Conservation (phyloP, 1,139 yeast genomes). For the Yamadazyma mexicana region DNA sequence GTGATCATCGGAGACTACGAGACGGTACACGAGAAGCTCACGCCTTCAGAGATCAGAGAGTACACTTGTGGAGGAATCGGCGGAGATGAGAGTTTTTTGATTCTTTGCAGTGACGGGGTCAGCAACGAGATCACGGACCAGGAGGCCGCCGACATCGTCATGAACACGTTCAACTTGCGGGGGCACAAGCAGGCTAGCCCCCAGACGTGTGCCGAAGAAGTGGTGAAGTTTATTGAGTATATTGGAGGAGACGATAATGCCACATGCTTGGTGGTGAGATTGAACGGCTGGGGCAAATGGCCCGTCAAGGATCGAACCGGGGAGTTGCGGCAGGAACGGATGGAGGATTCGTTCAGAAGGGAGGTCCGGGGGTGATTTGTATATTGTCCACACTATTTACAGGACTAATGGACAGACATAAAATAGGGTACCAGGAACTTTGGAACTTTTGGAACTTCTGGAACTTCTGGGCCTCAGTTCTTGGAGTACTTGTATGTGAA, state of each 20-base stretch:
- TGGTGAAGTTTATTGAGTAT: slow-evolving; percentile 78
- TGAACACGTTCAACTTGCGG: slow-evolving; percentile 63
- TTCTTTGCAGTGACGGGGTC: slow-evolving; percentile 84
- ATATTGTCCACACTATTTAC: background rate
- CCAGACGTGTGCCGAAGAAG: slow-evolving; percentile 81
- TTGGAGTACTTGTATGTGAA: slow-evolving; percentile 77
- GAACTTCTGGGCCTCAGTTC: slow-evolving; percentile 35
- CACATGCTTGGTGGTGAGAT: slow-evolving; percentile 76
- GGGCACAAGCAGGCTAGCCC: slow-evolving; percentile 80
- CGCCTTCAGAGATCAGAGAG: slow-evolving; percentile 38
- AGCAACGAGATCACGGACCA: slow-evolving; percentile 81
- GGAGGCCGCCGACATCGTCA: slow-evolving; percentile 84
- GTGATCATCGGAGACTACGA: slow-evolving; percentile 57
- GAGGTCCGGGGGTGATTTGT: slow-evolving; percentile 14
- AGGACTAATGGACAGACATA: no score
- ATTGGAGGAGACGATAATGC: slow-evolving; percentile 95
- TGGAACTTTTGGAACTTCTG: background rate
- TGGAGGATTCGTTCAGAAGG: slow-evolving; percentile 46
- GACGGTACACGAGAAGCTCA: slow-evolving; percentile 32
- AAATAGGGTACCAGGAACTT: no score
- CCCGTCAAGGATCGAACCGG: slow-evolving; percentile 83
- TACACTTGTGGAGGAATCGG: slow-evolving; percentile 54
- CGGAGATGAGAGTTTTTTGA: slow-evolving; percentile 81
- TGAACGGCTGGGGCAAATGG: slow-evolving; percentile 95
- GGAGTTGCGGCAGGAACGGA: slow-evolving; percentile 68